Evolutionary conservation across 805 yeast species (phyloP), one percentile per base, ranked within the genome.

Genomic region (Kodamaea lidongshanica): DNA sequence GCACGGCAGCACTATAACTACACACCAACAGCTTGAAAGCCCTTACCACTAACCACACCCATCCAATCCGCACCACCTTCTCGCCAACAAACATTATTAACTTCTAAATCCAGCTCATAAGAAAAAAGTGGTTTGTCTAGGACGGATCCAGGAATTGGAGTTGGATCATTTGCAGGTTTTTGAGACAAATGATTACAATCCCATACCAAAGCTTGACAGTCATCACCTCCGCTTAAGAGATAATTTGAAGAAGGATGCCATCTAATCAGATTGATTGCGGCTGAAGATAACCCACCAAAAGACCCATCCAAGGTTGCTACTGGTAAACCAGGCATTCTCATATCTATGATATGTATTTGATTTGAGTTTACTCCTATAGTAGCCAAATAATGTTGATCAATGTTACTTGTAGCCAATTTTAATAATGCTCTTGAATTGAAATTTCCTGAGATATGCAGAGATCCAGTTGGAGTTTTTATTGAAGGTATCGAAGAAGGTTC

Each of bases 321-420:
- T 0, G 97, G 96, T 2, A 76, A 52, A 3, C 95, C 95, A 0
- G 96, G 95, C 51, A 79, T 76, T 38, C 98, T 67, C 64, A 88
- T 72, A 54, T 89, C 98, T 33, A 92, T 65, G 8, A 89, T 65
- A 15, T 77, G 62, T 4, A 87, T 73, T 31, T 68, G 65, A 42
- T 72, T 71, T 14, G 85, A 76, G 46, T 79, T 75, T 23, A 76
- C 74, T 5, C 84, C 88, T 36, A 88, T 67, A 0, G 95, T 77
- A 1, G 96, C 96, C 36, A 92, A 61, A 27, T 84, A 72, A 53
- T 89, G 84, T 25, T 82, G 77, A 52, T 92, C 95, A 20, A 72
- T 65, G 20, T 84, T 82, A 17, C 86, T 81, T 0, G 95, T 74
- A 7, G 85, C 79, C 7, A 92, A 60, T 38, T 89, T 67, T 18